Evolutionary conservation across 2,329 filamentous ascomycete genomes (phyloP), one percentile per base, ranked within the genome.

Genomic region (Periconia macrospinosa): DNA sequence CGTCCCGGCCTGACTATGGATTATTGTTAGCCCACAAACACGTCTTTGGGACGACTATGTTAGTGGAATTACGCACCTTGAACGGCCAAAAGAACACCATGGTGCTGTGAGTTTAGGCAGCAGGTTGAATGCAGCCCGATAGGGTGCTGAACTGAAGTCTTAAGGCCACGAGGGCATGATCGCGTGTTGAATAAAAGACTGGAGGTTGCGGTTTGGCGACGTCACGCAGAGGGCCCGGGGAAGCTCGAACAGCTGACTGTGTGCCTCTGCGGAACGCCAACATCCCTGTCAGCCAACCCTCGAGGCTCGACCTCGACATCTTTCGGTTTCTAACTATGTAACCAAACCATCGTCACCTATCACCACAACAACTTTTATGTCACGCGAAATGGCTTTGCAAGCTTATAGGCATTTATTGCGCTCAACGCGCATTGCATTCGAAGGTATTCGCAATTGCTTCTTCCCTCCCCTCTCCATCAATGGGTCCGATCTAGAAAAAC

Each of bases 81-180:
- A 89, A 96, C 59, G 91, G 90, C 90, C 91, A 94, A 63, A 94
- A 82, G 49, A 87, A 90, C 67, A 92, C 88, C 90, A 94, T 94
- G 44, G 9, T 63, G 58, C 10, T 49, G n/a, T 41, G 45, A 2
- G 20, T 45, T 56, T 57, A 19, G 61, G 75, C 61, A 52, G 54
- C 14, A 13, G 18, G 61, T 74, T 61, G 52, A 55, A 17, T 53
- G 47, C 58, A 62, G 61, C 67, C 66, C 68, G 41, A 52, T 41
- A 53, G 59, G 63, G 63, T 67, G 65, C 65, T 55, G 45, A 49
- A 53, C 18, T n/a, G 33, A 41, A 54, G 50, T 59, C 35, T 60
- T 57, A 63, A 62, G 61, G 60, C 57, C 63, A 62, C 55, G 51
- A 50, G 56, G 56, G 53, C 67, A 66, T 68, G 58, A 59, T 70